These are phyloP conservation scores for Ensete glaucum DNA, from an alignment of 176 grass and related monocot species.

Conservation along the genomic window DNA sequence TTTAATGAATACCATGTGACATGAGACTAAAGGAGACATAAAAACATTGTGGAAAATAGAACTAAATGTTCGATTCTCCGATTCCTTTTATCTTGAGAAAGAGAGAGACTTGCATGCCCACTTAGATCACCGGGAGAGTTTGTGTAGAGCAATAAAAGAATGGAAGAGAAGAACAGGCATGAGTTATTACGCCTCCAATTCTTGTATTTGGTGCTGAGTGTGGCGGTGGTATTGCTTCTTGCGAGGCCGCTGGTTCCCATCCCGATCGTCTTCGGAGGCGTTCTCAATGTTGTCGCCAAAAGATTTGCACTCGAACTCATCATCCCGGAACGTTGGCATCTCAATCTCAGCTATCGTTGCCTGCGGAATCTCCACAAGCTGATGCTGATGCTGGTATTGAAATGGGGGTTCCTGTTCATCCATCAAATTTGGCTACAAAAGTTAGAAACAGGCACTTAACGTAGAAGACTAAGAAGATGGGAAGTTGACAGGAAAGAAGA, in stretches of 20 bases:
- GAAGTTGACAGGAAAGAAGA: no score
- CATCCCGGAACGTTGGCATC: slow-evolving; percentile 22
- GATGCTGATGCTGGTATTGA: slow-evolving; percentile 25
- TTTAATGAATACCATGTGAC: background rate
- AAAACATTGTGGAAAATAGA: background rate
- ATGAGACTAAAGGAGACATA: background rate
- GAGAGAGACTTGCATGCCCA: no score
- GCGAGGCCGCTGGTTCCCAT: slow-evolving; percentile 39
- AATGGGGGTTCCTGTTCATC: slow-evolving; percentile 37
- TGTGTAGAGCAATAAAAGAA: background rate
- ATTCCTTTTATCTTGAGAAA: no score
- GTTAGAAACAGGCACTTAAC: background rate
- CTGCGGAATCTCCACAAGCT: slow-evolving; percentile 27
- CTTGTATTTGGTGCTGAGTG: slow-evolving; percentile 90
- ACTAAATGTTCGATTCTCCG: no score
- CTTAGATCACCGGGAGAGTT: no score
- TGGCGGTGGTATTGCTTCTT: slow-evolving; percentile 98
- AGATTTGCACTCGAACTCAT: slow-evolving; percentile 60
- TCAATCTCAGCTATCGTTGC: slow-evolving; percentile 36
- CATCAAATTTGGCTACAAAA: slow-evolving; percentile 32
- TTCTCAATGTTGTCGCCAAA: slow-evolving; percentile 50
- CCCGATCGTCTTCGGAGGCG: slow-evolving; percentile 38
- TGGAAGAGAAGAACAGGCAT: background rate
- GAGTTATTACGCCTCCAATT: slow-evolving; percentile 49
- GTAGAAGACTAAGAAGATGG: no score